Evolutionary conservation across 495 filamentous ascomycete genomes (phyloP).

Genomic region (Neurospora sp.): DNA sequence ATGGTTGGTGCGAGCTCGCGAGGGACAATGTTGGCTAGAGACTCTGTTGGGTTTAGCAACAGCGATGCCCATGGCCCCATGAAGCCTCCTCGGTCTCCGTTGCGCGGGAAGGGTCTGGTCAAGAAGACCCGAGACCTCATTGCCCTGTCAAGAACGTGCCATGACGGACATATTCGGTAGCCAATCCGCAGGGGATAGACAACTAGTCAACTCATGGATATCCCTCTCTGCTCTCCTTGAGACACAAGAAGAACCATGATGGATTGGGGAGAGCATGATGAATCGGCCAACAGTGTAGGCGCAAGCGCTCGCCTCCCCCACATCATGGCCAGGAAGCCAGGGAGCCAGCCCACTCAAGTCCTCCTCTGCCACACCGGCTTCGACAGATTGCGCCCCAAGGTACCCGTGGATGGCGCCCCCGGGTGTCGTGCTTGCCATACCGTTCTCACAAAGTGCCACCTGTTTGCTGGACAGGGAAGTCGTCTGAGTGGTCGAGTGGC

Average conservation of each 20-base stretch:
- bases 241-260: background rate
- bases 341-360: no score
- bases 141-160: background rate
- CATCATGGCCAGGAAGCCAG: no score
- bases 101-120: background rate
- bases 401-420: no score
- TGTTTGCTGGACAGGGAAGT: background rate
- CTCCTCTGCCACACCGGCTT: no score
- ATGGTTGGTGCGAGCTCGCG: slow-evolving; percentile 11
- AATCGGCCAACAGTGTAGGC: background rate
- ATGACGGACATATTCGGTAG: background rate
- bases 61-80: background rate
- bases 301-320: no score
- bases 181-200: background rate
- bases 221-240: background rate
- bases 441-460: no score
- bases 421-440: no score
- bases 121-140: background rate
- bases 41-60: background rate
- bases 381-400: no score
- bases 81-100: background rate
- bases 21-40: background rate
- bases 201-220: background rate
- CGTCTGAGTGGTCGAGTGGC: slow-evolving; percentile 2
- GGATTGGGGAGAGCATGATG: background rate